phyloP scores from a whole-genome alignment of 2,329 filamentous ascomycete genomes.

The Xylariaceae sp. region DNA sequence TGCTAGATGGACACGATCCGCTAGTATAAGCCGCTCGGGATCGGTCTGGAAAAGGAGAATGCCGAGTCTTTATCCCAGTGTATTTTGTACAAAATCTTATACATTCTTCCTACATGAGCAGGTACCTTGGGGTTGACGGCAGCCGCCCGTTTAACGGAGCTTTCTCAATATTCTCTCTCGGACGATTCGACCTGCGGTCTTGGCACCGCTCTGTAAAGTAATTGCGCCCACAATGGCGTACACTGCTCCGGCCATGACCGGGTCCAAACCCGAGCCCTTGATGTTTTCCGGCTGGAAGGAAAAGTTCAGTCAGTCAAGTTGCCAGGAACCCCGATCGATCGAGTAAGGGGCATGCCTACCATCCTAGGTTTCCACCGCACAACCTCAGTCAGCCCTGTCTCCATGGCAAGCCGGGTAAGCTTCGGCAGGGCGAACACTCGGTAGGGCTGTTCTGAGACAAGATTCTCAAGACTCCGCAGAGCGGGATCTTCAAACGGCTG shows the following conservation, averaged over 20 bases:
- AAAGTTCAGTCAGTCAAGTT: too few relatives aligned
- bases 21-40: too few relatives aligned
- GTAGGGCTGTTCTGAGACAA: conserved; percentile 53
- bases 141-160: conserved; percentile 14
- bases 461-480: conserved; percentile 64
- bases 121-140: not conserved
- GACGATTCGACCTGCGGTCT: conserved; percentile 65
- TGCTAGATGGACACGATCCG: too few relatives aligned
- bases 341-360: conserved; percentile 42
- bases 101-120: conserved; percentile 3
- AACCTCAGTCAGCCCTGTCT: conserved; percentile 65
- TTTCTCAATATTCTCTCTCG: conserved; percentile 64
- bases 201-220: conserved; percentile 78
- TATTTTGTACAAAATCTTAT: conserved; percentile 20
- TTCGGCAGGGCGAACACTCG: conserved; percentile 57
- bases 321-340: too few relatives aligned
- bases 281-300: conserved; percentile 54
- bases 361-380: conserved; percentile 82
- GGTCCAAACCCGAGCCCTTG: conserved; percentile 61
- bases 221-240: conserved; percentile 85
- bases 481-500: conserved; percentile 62
- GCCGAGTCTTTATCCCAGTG: too few relatives aligned
- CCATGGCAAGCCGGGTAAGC: conserved; percentile 59
- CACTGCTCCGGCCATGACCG: conserved; percentile 68
- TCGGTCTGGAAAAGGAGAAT: too few relatives aligned